Conservation (phyloP, 2,329 filamentous ascomycete species). For the Nannizzia gypsea region DNA sequence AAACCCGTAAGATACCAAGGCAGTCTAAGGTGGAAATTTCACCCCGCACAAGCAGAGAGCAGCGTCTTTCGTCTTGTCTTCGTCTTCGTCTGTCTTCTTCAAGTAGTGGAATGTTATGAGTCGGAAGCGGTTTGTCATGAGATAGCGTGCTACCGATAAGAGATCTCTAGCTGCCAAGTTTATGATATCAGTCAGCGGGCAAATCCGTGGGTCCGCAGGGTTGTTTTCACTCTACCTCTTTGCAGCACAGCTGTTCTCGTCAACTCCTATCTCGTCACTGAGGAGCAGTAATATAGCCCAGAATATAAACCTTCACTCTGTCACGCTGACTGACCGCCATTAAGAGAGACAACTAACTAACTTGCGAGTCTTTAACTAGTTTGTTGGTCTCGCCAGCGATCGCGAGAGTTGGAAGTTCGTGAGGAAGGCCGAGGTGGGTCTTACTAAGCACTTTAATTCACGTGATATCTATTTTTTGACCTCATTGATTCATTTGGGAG, state of each 20-base stretch:
- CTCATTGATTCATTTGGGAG: neutral
- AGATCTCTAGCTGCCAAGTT: neutral
- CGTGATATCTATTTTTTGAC: neutral
- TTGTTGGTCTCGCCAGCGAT: neutral
- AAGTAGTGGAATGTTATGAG: neutral
- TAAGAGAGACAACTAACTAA: neutral
- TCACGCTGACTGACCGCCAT: neutral
- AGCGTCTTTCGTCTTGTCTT: neutral
- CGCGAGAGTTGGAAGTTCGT: neutral
- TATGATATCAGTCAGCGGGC: slow-evolving; percentile 4
- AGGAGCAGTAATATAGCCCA: neutral
- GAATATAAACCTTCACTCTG: neutral
- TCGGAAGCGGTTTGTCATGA: neutral
- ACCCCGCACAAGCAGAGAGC: neutral
- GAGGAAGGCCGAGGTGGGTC: neutral
- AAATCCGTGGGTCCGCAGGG: neutral
- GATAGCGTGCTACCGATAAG: neutral
- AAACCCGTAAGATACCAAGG: neutral
- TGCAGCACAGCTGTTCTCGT: neutral
- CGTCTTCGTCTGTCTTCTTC: neutral
- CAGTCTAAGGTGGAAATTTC: neutral
- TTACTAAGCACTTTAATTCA: neutral
- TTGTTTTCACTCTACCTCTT: neutral
- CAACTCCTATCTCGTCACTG: neutral
- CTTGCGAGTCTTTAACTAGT: neutral